Evolutionary conservation across 2,329 filamentous ascomycete species (phyloP), one percentile per base, ranked within the genome.

Genomic region (Stemphylium lycopersici): DNA sequence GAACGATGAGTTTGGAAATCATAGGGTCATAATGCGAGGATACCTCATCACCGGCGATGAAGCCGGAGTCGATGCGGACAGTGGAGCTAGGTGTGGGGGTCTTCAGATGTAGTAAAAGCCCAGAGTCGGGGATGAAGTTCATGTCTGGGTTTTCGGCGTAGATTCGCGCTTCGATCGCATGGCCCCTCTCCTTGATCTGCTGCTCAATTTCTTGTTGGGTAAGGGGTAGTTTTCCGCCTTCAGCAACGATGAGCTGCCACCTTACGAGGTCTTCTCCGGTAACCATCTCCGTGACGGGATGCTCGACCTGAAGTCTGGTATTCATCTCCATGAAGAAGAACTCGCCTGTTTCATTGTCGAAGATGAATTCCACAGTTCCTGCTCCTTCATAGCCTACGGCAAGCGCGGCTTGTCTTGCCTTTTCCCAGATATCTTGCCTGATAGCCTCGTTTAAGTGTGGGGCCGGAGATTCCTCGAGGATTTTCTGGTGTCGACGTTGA

Each of bases 1-100:
- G 86, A 5, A 98, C 91, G 65, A 99, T 99, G 47, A 99, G 84
- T 78, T 99, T 99, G 39, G 95, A 91, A 63, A 99, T 96, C 95
- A 99, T 99, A 24, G 95, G 95, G 66, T 99, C 95, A 75, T 99
- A 99, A 49, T 95, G 90, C 54, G 93, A 91, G 0, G 93, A 96
- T 2, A 99, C 90, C 59, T 91, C 91, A 72, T 96, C 93, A 22
- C 95, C 95, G 63, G 92, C 84, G 24, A 93, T 85, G 73, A 98
- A 98, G 1, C 95, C 95, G 40, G 93, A 92, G 69, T 99, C 95
- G 61, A 99, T 92, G 36, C 95, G 87, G 29, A 98, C 84, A 59
- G 92, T 89, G 0, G 88, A 83, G 33, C 86, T 84, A 5, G 83
- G 79, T 43, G 79, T 74, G 0, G 93, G 93, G 1, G 90, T 92